Base-by-base conservation (phyloP, 1,284 basidiomycete species). In the Anthracocystis panici-leucophaei region DNA sequence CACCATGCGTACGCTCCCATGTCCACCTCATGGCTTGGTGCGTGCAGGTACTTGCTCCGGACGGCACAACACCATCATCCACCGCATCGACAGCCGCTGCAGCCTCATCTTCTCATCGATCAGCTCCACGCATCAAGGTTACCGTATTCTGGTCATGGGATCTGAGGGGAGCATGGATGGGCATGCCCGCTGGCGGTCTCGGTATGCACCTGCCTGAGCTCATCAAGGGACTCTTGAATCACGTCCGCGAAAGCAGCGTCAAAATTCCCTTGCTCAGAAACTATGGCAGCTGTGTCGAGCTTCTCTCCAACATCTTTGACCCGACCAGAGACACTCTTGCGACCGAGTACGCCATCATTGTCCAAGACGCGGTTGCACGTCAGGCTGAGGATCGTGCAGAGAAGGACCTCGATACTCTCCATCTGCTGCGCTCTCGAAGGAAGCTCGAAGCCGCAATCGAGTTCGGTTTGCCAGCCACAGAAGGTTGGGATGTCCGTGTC, bases 61-160 rank as follows among this genome's bases (percentile, higher is more conserved):
- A 70, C 9, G 33, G 25, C 12, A 21, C 66, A 9, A 77, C 81
- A 88, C 73, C 85, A 86, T 64, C 84, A 67, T 73, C 55, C 62
- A 51, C 77, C 23, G 59, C 58, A 14, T 18, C 55, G 3, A 11
- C 62, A 5, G 21, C 54, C 16, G 12, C 50, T 16, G 45, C 62
- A n/a, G 9, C 56, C 14, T 46, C 68, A 1, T 51, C 67, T 9
- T 29, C 62, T 8, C 51, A 46, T 12, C 68, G 68, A 21, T 65
- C 54, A 16, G 57, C 50, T 21, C 53, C 61, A 9, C 59, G 61
- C 29, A 66, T 84, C 49, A 66, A 74, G 42, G 90, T 97, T 64
- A 95, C 93, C 1, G 93, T 92, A 80, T 96, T 96, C 85, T 97
- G 94, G 93, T 93, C 95, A 79, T 96, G 97, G 87, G 92, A 97